Base-by-base conservation (phyloP, 2,329 filamentous ascomycete genomes). In the Hirsutella minnesotensis region DNA sequence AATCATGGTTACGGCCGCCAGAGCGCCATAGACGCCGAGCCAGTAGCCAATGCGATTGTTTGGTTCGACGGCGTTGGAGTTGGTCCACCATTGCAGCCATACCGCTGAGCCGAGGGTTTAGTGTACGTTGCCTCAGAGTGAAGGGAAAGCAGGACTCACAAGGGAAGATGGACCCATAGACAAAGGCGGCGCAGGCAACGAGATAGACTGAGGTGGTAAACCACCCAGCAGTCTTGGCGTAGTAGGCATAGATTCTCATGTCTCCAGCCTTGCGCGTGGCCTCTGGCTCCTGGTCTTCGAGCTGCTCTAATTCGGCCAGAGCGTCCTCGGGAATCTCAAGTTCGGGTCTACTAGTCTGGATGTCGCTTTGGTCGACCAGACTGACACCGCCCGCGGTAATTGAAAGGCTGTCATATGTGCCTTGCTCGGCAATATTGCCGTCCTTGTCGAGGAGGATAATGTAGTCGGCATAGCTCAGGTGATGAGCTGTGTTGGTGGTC, bases 401-500 rank as follows among this genome's bases (percentile, higher is more conserved):
- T 1, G 47, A 40, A 0, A 55, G 15, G 9, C 44, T 39, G 3
- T 49, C 48, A 24, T 42, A 45, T 9, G 46, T 47, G 4, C 52
- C 51, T 24, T 55, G 52, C 35, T 52, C 45, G 4, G 44, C 41
- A 18, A 57, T 47, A 10, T 19, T 20, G n/a, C 53, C 52, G 7
- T 52, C 38, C 13, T 50, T 43, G 34, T 49, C 43, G 10, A 57
- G 48, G 3, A 53, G 41, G 12, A 56, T 49, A 29, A 56, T 49
- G 22, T 49, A 41, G 39, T 56, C 52, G 7, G 53, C 50, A 20
- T 52, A 51, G 18, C 43, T 46, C 10, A 56, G 18, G 36, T 54
- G 51, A 16, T 50, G 46, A 8, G 39, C 53, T 54, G 53, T 51
- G 38, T 55, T 57, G 10, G 57, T 60, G 4, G 55, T 49, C 33